A percentile compares a stretch with the other conserved stretches of the same genome.
phyloP scores from a whole-genome alignment of 2,329 filamentous ascomycete species.

The Davidsoniella australis region DNA sequence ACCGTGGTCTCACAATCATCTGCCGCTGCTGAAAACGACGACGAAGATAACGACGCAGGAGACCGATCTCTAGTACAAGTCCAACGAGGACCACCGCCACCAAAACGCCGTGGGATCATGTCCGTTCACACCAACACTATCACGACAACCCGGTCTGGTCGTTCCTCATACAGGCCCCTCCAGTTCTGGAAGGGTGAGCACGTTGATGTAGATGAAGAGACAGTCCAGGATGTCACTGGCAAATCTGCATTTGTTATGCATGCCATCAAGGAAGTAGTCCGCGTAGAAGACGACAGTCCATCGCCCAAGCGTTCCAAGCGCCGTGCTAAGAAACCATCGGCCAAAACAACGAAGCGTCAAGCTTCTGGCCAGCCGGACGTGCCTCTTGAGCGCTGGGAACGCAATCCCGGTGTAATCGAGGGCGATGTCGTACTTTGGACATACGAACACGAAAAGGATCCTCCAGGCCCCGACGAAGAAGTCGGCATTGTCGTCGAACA shows the following conservation, averaged over 20 bases:
- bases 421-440: constrained; percentile 51
- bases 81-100: constrained; percentile 37
- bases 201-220: constrained; percentile 49
- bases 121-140: constrained; percentile 34
- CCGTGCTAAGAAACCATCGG: constrained; percentile 11
- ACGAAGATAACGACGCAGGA: constrained; percentile 21
- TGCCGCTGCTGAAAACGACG: constrained; percentile 11
- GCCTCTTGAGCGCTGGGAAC: constrained; percentile 53
- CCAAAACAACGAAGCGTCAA: not conserved
- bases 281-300: constrained; percentile 43
- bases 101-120: constrained; percentile 36
- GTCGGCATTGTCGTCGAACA: constrained; percentile 37
- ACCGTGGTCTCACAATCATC: not conserved
- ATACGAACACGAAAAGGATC: constrained; percentile 34
- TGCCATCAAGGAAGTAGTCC: constrained; percentile 60
- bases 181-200: constrained; percentile 78
- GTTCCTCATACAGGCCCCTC: constrained; percentile 61
- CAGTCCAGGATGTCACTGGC: constrained; percentile 22
- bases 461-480: constrained; percentile 37
- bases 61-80: constrained; percentile 32
- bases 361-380: constrained; percentile 29
- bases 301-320: constrained; percentile 17
- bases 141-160: constrained; percentile 54
- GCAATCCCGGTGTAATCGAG: constrained; percentile 42
- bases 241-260: constrained; percentile 34